Conservation (phyloP, 2,329 filamentous ascomycete genomes). For the Colletotrichum agaves region DNA sequence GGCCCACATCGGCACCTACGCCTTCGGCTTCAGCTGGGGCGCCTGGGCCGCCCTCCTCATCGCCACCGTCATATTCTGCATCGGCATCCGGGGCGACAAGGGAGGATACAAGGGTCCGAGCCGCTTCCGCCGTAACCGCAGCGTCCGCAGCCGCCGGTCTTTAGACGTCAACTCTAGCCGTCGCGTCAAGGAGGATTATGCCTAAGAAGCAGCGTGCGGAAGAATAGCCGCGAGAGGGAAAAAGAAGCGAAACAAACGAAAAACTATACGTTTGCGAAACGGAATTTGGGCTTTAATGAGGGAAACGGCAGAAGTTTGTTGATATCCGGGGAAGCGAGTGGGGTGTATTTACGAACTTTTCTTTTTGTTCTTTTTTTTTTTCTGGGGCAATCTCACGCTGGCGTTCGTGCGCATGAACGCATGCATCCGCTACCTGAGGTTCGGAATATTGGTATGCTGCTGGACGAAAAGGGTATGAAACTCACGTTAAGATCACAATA, state of each 20-base stretch:
- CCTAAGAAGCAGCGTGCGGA: constrained; percentile 48
- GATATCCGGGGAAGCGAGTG: no score
- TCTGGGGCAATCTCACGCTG: no score
- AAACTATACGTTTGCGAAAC: no score
- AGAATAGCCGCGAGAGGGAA: no score
- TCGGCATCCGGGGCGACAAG: constrained; percentile 66
- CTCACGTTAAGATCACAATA: no score
- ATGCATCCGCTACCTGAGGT: no score
- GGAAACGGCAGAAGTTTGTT: neutral
- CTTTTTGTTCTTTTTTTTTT: no score
- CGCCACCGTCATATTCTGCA: constrained; percentile 73
- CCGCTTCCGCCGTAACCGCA: constrained; percentile 60
- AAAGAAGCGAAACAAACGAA: no score
- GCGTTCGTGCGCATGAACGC: neutral
- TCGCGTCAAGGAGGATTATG: constrained; percentile 78
- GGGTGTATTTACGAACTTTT: no score
- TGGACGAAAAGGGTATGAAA: no score
- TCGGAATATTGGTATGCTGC: no score
- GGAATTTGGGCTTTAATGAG: no score
- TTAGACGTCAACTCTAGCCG: constrained; percentile 63
- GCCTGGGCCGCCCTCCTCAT: constrained; percentile 74
- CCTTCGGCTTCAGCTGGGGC: constrained; percentile 82
- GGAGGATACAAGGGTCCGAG: constrained; percentile 48
- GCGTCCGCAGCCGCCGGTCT: constrained; percentile 63
- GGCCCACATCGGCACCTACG: constrained; percentile 73